Base-by-base conservation (phyloP, 2,329 filamentous ascomycete species). In the Diaporthe amygdali region DNA sequence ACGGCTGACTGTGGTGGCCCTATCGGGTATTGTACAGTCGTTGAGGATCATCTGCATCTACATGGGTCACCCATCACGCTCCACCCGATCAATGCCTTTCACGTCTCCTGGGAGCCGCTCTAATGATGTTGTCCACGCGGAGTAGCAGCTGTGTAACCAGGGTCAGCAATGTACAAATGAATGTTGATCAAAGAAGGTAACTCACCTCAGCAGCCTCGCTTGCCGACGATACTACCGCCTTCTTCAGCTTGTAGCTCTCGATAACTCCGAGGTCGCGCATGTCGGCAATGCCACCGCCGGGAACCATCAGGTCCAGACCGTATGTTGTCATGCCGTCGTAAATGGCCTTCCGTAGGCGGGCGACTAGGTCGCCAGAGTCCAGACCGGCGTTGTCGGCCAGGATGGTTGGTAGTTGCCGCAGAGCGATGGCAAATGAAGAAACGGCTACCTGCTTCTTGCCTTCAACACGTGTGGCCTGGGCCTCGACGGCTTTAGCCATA, bases 161-260 rank as follows among this genome's bases (percentile, higher is more conserved):
- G 3, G 55, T 71, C 17, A 44, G 55, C 49, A 46, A 68, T 76
- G 66, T 75, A 12, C 7, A 34, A 14, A 25, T 34, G n/a, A 8
- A 39, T 10, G 47, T 52, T 10, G 6, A 22, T 56, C 5, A 15
- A 39, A 30, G 27, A 49, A 55, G 37, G 14, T 32, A 41, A 81
- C 91, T 86, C 87, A 97, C 94, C 89, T 99, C 96, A 75, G 96
- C 95, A 74, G 96, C 96, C 84, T 99, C 96, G 71, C 94, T 97
- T 27, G 96, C 96, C 73, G 95, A 97, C 67, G 93, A 97, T 66
- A 99, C 96, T 68, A 99, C 96, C n/a, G 96, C 96, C 81, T 91
- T 93, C 90, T 99, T 99, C 81, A 99, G 85, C 88, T 99, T 99
- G 88, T 98, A 98, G 82, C 94, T 97, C 86, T 99, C 96, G 76